These are phyloP conservation scores for Camellia oleifera DNA, from an alignment of 179 eudicot genomes.

Conservation along the genomic window DNA sequence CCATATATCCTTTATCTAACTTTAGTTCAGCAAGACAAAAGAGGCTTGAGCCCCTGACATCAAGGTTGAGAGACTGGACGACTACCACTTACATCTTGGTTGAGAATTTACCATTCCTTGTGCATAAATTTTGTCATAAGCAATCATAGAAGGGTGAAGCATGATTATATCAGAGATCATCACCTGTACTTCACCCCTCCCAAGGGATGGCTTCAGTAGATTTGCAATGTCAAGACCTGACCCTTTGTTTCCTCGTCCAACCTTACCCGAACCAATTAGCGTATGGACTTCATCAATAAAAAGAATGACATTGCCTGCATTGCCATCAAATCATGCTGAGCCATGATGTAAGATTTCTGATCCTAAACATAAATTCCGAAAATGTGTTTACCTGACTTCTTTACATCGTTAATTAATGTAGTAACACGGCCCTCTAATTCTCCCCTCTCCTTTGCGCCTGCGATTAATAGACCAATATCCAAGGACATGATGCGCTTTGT, in stretches of 20 bases:
- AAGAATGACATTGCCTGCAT: conserved; percentile 55
- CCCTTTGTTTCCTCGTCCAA: conserved; percentile 56
- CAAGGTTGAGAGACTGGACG: background rate
- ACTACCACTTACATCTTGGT: background rate
- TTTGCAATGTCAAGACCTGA: conserved; percentile 60
- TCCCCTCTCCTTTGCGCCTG: conserved; percentile 70
- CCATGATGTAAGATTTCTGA: conserved; percentile 2
- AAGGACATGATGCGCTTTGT: conserved; percentile 48
- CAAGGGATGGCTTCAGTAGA: conserved; percentile 58
- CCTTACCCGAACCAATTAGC: conserved; percentile 51
- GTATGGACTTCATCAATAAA: conserved; percentile 68
- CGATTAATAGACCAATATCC: conserved; percentile 56
- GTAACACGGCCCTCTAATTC: conserved; percentile 57
- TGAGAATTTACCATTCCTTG: background rate
- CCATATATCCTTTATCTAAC: background rate
- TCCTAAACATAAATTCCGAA: background rate
- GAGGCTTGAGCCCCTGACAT: background rate
- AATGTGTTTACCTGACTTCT: conserved; percentile 46
- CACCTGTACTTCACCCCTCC: conserved; percentile 64
- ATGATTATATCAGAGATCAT: background rate
- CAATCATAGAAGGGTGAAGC: background rate
- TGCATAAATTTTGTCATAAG: background rate
- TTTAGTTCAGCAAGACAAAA: background rate
- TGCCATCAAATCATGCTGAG: conserved; percentile 19
- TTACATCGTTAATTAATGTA: conserved; percentile 47